Evolutionary conservation across 2,329 filamentous ascomycete species (phyloP), one percentile per base, ranked within the genome.

Genomic region (Cladosporium austrohemisphaericum): DNA sequence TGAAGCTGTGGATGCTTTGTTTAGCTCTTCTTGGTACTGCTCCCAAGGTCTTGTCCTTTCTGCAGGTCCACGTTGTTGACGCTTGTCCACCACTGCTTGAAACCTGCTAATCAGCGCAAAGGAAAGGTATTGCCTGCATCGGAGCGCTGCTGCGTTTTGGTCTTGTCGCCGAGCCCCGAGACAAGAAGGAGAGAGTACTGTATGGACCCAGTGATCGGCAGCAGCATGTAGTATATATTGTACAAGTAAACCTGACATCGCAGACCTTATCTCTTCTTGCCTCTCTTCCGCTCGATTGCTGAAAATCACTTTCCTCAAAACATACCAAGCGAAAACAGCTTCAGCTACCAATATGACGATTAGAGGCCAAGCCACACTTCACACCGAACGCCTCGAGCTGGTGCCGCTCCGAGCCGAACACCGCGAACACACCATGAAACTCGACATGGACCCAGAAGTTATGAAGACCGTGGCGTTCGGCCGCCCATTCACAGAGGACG

Each of bases 401-500:
- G 26, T 50, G 7, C 48, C 48, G 14, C 48, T 50, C 40, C 33
- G 25, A 14, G 19, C 26, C 23, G 48, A 50, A 13, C 48, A 50
- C 33, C 40, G 29, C 16, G 9, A 29, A 19, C 22, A 45, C 48
- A 50, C 48, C 4, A 50, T 44, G 40, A 29, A 37, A 10, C 48
- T 50, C 25, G 48, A 50, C 35, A 50, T 45, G 48, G 48, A 50
- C 20, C 48, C 40, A 6, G 40, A 45, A 38, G 48, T 50, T 3
- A 50, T 50, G 48, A 50, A 50, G n/a, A 50, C 41, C 4, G 48
- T 50, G 8, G 48, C 48, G 3, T 50, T 50, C 40, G 48, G 48
- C 11, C 48, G 48, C 2, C 40, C 48, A 1, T 50, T 50, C 35
- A 50, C 48, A 32, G 48, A 50, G 31, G 48, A 50, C 41, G 48